phyloP scores from a whole-genome alignment of 2,329 filamentous ascomycete species.

The Colletotrichum paranaense region DNA sequence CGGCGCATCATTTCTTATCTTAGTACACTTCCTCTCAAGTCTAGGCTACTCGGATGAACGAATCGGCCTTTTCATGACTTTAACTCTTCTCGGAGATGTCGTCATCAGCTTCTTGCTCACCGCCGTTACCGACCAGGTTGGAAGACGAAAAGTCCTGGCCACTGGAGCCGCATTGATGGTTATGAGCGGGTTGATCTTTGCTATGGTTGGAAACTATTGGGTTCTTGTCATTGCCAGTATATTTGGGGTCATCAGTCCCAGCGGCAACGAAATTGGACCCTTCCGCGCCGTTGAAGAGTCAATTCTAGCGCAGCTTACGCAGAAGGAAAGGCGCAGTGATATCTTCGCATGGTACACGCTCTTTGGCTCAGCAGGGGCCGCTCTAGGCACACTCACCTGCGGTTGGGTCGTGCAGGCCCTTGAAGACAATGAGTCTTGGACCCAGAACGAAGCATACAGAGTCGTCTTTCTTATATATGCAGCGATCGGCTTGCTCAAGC shows the following conservation, averaged over 20 bases:
- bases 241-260: slow-evolving; percentile 70
- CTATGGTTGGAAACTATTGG: slow-evolving; percentile 65
- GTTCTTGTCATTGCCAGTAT: slow-evolving; percentile 67
- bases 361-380: slow-evolving; percentile 68
- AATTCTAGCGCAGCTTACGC: slow-evolving; percentile 66
- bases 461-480: slow-evolving; percentile 69
- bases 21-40: slow-evolving; percentile 65
- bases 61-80: slow-evolving; percentile 74
- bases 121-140: slow-evolving; percentile 67
- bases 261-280: slow-evolving; percentile 73
- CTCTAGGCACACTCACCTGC: slow-evolving; percentile 67
- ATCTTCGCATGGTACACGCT: slow-evolving; percentile 73
- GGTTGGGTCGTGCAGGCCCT: slow-evolving; percentile 70
- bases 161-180: slow-evolving; percentile 67
- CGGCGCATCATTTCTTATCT: slow-evolving; percentile 66
- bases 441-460: slow-evolving; percentile 60
- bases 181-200: slow-evolving; percentile 67
- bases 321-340: slow-evolving; percentile 58
- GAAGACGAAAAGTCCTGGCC: slow-evolving; percentile 64
- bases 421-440: slow-evolving; percentile 54
- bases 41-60: slow-evolving; percentile 61
- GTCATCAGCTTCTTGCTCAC: slow-evolving; percentile 69
- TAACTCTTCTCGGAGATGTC: slow-evolving; percentile 71
- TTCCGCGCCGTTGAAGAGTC: slow-evolving; percentile 73
- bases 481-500: slow-evolving; percentile 66